Base-by-base conservation (phyloP, 305 asterid species). In the Petunia hybrid region DNA sequence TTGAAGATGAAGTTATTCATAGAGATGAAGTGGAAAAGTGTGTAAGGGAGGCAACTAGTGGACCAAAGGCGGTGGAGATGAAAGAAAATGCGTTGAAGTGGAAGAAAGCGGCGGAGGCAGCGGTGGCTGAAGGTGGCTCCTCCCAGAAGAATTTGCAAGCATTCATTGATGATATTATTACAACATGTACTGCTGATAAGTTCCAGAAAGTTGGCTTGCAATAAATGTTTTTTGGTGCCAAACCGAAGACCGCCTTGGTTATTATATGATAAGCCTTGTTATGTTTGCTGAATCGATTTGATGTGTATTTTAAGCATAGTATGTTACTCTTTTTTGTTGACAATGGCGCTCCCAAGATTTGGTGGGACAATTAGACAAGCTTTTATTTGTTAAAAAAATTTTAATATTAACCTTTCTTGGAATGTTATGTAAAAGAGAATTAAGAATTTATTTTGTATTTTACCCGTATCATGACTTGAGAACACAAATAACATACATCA, bases 61-160 rank as follows among this genome's bases (percentile, higher is more conserved):
- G 95, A 1, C 56, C 81, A 2, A 81, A 62, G 85, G 94, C 90
- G 53, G 88, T 56, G 41, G 92, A 95, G 86, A 76, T 91, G 31
- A 88, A 65, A 85, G 84, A 77, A 80, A 91, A 90, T 40, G 97
- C 97, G 10, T 0, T 62, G 10, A 89, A 76, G 86, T 95, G 99
- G 99, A 92, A 87, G 92, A 87, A 83, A 69, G 80, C 76, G 86
- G 99, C 97, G 55, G 93, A 69, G 79, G 92, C 81, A 61, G 95
- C 97, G 80, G 93, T 87, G 85, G 91, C 78, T 51, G 85, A 81
- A 9, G 92, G 92, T 8, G 97, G 99, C 9, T 89, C 97, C 53
- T 92, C 97, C 39, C 77, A 82, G 59, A 78, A 65, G 76, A 88
- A 92, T 77, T 71, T 93, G 86, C 73, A 77, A 4, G 13, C 22